Evolutionary conservation across 2,329 filamentous ascomycete species (phyloP).

Genomic region (Colletotrichum spaethianum): DNA sequence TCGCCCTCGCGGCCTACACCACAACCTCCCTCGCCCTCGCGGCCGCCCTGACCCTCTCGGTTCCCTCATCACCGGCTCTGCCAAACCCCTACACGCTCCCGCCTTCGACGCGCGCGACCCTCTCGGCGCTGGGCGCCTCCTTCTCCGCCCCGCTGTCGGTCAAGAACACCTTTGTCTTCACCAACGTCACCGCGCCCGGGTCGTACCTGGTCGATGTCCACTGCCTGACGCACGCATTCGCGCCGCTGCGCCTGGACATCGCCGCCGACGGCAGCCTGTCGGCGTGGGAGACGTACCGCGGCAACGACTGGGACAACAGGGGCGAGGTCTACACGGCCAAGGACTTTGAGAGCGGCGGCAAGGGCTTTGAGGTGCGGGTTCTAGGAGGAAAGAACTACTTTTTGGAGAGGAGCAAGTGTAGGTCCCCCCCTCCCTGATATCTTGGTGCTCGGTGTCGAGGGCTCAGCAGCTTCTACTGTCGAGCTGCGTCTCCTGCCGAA

Average conservation of each 20-base stretch:
- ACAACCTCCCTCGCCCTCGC: constrained; percentile 51
- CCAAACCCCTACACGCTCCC: constrained; percentile 70
- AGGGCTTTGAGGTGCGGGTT: constrained; percentile 72
- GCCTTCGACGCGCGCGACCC: constrained; percentile 76
- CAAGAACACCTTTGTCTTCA: constrained; percentile 82
- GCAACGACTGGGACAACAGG: constrained; percentile 91
- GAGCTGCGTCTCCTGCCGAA: background rate
- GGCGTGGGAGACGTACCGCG: constrained; percentile 88
- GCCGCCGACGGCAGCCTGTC: constrained; percentile 61
- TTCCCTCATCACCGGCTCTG: constrained; percentile 54
- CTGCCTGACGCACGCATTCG: constrained; percentile 81
- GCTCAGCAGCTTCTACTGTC: background rate
- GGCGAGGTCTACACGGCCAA: constrained; percentile 69
- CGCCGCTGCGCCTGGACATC: constrained; percentile 86
- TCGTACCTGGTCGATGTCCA: constrained; percentile 89
- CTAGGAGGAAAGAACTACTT: constrained; percentile 81
- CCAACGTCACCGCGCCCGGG: constrained; percentile 73
- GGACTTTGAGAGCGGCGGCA: constrained; percentile 41
- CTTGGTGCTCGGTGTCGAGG: too few species aligned
- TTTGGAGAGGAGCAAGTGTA: constrained; percentile 81
- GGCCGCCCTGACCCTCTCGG: constrained; percentile 62
- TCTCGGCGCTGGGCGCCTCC: constrained; percentile 57
- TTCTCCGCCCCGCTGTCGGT: constrained; percentile 74
- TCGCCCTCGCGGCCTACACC: constrained; percentile 53
- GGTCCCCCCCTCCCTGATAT: constrained; percentile 55